phyloP scores from a whole-genome alignment of 208 protist species.

The Herpetomonas tarakana region DNA sequence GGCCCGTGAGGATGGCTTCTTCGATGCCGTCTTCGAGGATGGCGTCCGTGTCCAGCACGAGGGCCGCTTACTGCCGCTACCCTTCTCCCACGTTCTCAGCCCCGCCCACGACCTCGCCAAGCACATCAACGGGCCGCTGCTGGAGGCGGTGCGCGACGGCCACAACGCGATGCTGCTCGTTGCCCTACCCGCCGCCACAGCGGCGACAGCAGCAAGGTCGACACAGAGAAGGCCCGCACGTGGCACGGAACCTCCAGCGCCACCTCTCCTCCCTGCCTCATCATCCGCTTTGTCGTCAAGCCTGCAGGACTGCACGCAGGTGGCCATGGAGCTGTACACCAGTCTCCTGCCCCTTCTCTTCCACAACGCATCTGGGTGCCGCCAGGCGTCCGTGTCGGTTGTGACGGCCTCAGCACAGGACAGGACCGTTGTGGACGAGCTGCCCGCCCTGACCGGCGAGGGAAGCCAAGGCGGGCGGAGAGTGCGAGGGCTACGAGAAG shows the following conservation, averaged over 20 bases:
- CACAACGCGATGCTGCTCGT: slow-evolving; percentile 47
- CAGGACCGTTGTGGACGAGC: slow-evolving; percentile 42
- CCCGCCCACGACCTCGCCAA: slow-evolving; percentile 61
- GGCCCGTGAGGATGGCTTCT: slow-evolving; percentile 64
- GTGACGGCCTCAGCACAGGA: slow-evolving; percentile 46
- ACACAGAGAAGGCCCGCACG: too few species aligned
- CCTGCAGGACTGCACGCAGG: slow-evolving; percentile 19
- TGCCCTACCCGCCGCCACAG: slow-evolving; percentile 36
- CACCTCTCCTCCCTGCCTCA: too few species aligned
- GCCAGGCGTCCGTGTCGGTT: slow-evolving; percentile 32
- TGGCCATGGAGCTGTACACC: slow-evolving; percentile 49
- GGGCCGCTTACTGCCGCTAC: slow-evolving; percentile 33
- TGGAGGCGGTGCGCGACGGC: slow-evolving; percentile 33
- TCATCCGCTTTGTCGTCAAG: too few species aligned
- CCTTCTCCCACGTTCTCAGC: slow-evolving; percentile 63
- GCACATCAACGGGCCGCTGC: slow-evolving; percentile 50
- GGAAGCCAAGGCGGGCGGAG: slow-evolving; percentile 13
- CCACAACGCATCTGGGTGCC: slow-evolving; percentile 26
- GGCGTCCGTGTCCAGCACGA: slow-evolving; percentile 43
- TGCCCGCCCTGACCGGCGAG: slow-evolving; percentile 2
- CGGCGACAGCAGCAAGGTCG: background rate
- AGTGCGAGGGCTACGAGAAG: slow-evolving; percentile 28
- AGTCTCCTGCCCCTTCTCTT: slow-evolving; percentile 59
- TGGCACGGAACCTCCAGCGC: slow-evolving; percentile 1
- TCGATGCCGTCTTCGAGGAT: slow-evolving; percentile 77